phyloP scores from a whole-genome alignment of 2,329 filamentous ascomycete genomes.

The Nemania diffusa region DNA sequence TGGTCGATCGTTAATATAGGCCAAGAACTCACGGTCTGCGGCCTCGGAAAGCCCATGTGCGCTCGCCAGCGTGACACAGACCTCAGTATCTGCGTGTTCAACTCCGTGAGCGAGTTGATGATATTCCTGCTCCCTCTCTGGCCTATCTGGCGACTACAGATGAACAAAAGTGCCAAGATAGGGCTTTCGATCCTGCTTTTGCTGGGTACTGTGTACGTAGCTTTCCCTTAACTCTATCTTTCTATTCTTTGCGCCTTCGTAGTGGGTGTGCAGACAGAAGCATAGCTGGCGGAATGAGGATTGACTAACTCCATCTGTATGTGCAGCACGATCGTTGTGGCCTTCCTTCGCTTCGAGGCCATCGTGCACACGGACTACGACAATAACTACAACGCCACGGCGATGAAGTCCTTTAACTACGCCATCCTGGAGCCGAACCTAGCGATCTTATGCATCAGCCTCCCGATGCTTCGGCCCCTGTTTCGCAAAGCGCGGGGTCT shows the following conservation, averaged over 20 bases:
- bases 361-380: conserved; percentile 28
- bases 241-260: neutral
- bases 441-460: conserved; percentile 54
- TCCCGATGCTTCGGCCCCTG: conserved; percentile 54
- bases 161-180: conserved; percentile 54
- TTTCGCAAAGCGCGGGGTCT: neutral
- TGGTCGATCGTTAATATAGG: conserved; percentile 27
- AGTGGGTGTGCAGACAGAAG: neutral
- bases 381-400: conserved; percentile 22
- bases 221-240: neutral
- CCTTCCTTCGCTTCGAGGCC: conserved; percentile 30
- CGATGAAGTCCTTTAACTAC: conserved; percentile 17
- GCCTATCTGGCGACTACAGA: conserved; percentile 58
- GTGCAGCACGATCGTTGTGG: conserved; percentile 23
- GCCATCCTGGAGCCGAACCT: conserved; percentile 53
- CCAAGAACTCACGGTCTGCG: conserved; percentile 37
- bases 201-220: conserved; percentile 53
- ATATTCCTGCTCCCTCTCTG: conserved; percentile 60
- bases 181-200: conserved; percentile 56
- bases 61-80: conserved; percentile 45
- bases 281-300: neutral
- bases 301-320: neutral
- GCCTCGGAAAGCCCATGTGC: conserved; percentile 39
- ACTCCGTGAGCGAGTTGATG: conserved; percentile 58
- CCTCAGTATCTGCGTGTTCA: conserved; percentile 50